Evolutionary conservation across 2,329 filamentous ascomycete genomes (phyloP), one percentile per base, ranked within the genome.

Genomic region (Colletotrichum spinosum): DNA sequence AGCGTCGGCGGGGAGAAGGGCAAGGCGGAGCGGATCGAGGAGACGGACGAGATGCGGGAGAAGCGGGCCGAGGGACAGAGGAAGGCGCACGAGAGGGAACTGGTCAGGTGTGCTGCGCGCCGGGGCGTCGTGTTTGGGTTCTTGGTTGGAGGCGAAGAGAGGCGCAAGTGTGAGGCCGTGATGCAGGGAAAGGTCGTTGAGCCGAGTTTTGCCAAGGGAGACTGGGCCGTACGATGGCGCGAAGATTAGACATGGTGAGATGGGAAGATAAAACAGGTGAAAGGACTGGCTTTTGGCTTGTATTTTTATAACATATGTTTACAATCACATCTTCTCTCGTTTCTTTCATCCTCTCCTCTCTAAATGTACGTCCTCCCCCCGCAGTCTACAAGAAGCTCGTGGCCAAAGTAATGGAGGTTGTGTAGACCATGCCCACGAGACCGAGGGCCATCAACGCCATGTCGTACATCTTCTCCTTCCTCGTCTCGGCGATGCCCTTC

Each of bases 341-440:
- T 37, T 45, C 48, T 41, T 39, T 38, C 37, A 38, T 17, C 33
- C 42, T 9, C 56, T 46, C 33, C 44, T 33, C 6, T 44, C 13
- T 44, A 44, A 44, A 1, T 44, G 8, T 17, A n/a, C 12, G 34
- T 41, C 34, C 15, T 11, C 13, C 15, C 53, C 10, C 37, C 52
- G 39, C 45, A 8, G 15, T 37, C 15, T 33, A 69, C 54, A 77
- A 59, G 46, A 82, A 82, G 67, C 80, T 81, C 58, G 75, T 77
- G 42, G 72, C 68, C 50, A 90, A 67, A 1, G 90, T 92, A 51
- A 93, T 84, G 12, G 79, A 73, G 0, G 90, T 92, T 0, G 91
- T 92, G 72, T 91, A 93, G 0, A 90, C 79, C 90, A 93, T 93
- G 11, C 89, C 89, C 8, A 88, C 78, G 11, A 85, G 57, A 0